phyloP scores from a whole-genome alignment of 169 alveolate species.

The Perkinsus chesapeaki region DNA sequence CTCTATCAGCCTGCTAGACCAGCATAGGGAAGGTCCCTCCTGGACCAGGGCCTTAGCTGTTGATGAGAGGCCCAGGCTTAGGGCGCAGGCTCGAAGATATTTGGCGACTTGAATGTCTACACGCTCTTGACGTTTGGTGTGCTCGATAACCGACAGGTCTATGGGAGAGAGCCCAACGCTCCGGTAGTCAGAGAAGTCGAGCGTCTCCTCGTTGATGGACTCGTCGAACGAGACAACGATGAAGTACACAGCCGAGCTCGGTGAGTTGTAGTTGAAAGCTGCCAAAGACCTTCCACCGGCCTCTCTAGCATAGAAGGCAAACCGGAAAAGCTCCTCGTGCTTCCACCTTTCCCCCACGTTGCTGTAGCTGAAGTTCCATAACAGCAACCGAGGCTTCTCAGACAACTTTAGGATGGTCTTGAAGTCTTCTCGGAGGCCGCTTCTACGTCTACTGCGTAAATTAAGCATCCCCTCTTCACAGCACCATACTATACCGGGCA shows the following conservation, averaged over 20 bases:
- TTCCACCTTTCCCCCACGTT: background rate
- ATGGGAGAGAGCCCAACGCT: background rate
- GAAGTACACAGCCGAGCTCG: background rate
- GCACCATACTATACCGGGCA: background rate
- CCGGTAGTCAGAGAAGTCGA: background rate
- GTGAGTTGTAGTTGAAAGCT: background rate
- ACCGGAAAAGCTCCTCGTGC: background rate
- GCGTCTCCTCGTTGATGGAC: background rate
- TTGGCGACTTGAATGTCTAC: background rate
- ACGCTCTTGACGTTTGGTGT: background rate
- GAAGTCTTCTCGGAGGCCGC: background rate
- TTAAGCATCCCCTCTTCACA: background rate
- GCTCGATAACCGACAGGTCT: background rate
- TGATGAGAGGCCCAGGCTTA: background rate
- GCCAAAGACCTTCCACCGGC: background rate
- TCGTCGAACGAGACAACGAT: background rate
- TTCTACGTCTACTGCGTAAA: background rate
- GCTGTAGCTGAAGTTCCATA: slow-evolving; percentile 1
- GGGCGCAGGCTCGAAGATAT: background rate
- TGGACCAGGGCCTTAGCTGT: background rate
- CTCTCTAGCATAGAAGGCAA: background rate
- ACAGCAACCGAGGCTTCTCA: background rate
- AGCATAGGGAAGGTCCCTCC: background rate
- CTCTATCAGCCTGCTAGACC: background rate
- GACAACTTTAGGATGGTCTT: background rate